A percentile compares a stretch with the other conserved stretches of the same genome.
These are phyloP conservation scores for Geranium rotundifolium DNA, from an alignment of 345 rosid genomes.

Conservation along the genomic window DNA sequence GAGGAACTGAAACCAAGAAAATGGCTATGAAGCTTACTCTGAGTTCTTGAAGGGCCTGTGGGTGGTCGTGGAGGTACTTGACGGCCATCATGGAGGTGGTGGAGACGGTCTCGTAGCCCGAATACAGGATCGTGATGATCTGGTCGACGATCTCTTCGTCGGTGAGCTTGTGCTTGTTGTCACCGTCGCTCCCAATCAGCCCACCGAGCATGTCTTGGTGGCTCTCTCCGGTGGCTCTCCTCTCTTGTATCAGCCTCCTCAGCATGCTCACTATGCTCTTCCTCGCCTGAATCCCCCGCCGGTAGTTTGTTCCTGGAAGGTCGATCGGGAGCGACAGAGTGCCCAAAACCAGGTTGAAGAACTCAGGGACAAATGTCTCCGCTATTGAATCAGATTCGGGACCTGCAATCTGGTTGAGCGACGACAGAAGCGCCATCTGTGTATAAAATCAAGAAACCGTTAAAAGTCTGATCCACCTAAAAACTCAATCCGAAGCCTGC, in stretches of 20 bases:
- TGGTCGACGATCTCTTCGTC: conserved; percentile 78
- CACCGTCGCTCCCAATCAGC: conserved; percentile 48
- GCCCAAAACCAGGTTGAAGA: conserved; percentile 64
- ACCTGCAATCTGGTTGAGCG: conserved; percentile 53
- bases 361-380: conserved; percentile 48
- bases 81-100: conserved; percentile 89
- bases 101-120: conserved; percentile 83
- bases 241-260: conserved; percentile 36
- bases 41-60: conserved; percentile 53
- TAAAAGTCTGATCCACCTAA: no score
- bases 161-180: conserved; percentile 26
- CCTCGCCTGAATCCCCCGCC: conserved; percentile 60
- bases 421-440: conserved; percentile 72
- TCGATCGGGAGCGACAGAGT: conserved; percentile 70
- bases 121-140: conserved; percentile 60
- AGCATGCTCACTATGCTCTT: conserved; percentile 37
- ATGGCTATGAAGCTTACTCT: conserved; percentile 29
- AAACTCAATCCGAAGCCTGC: no score
- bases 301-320: conserved; percentile 55
- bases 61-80: conserved; percentile 79
- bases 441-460: background rate
- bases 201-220: conserved; percentile 58
- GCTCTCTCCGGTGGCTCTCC: conserved; percentile 37
- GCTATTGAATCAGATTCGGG: conserved; percentile 27
- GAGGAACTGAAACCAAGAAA: background rate